phyloP scores from a whole-genome alignment of 306 rosid genomes.

The Prosopis cineraria region DNA sequence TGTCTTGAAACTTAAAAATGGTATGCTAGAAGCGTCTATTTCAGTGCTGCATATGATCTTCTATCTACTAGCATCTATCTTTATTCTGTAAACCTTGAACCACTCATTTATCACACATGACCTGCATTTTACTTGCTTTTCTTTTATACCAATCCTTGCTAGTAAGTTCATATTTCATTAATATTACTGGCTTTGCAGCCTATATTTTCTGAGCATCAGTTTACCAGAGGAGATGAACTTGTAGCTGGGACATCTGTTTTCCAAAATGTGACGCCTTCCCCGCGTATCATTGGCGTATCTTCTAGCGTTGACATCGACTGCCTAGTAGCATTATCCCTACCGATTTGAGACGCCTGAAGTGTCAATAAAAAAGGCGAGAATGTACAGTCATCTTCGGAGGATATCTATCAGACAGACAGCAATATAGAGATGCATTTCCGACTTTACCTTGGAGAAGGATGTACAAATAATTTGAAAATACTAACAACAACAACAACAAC shows the following conservation, averaged over 20 bases:
- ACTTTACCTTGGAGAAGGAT: slow-evolving; percentile 24
- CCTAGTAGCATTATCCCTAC: slow-evolving; percentile 17
- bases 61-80: background rate
- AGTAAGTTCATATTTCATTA: background rate
- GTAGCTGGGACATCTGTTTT: slow-evolving; percentile 45
- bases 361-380: slow-evolving; percentile 18
- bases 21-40: background rate
- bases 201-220: slow-evolving; percentile 88
- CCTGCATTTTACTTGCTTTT: background rate
- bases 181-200: slow-evolving; percentile 62
- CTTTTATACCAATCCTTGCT: background rate
- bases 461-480: slow-evolving; percentile 35
- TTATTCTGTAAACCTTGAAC: background rate
- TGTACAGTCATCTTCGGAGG: slow-evolving; percentile 24
- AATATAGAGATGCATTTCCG: slow-evolving; percentile 27
- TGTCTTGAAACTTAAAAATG: background rate
- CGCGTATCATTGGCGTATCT: slow-evolving; percentile 25
- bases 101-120: background rate
- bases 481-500: background rate
- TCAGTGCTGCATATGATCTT: background rate
- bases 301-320: slow-evolving; percentile 12
- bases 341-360: slow-evolving; percentile 11
- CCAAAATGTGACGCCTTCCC: slow-evolving; percentile 36
- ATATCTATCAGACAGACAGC: slow-evolving; percentile 12
- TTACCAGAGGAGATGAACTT: slow-evolving; percentile 88